phyloP scores from a whole-genome alignment of 805 yeast genomes.

The Candida pseudofarinosa region DNA sequence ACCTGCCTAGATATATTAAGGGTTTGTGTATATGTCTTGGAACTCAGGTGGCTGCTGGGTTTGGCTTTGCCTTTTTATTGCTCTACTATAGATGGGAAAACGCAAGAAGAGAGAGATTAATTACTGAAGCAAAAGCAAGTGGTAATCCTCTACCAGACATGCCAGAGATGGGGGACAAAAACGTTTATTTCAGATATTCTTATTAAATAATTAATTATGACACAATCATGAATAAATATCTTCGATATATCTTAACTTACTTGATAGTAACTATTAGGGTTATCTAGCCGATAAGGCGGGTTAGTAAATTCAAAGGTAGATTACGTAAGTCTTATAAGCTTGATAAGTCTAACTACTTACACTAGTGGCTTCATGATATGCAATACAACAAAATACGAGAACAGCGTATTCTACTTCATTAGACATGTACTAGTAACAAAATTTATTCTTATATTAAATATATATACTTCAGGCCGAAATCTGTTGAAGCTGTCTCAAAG shows the following conservation, averaged over 20 bases:
- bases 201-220: constrained; percentile 1
- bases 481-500: neutral
- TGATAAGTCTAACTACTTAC: too few relatives aligned
- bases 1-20: constrained; percentile 5
- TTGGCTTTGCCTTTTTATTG: constrained; percentile 3
- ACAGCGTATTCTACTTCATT: neutral
- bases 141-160: constrained; percentile 1
- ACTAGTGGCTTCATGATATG: too few relatives aligned
- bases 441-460: neutral
- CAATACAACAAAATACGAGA: neutral
- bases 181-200: constrained; percentile 2
- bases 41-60: constrained; percentile 2
- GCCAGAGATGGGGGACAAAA: constrained; percentile 2
- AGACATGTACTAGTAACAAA: neutral
- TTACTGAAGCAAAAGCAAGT: constrained; percentile 1
- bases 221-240: neutral
- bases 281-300: neutral
- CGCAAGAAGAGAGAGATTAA: constrained; percentile 1
- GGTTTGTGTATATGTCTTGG: constrained; percentile 4
- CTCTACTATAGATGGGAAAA: constrained; percentile 4
- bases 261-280: neutral
- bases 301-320: neutral
- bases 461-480: neutral
- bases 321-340: too few relatives aligned
- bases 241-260: neutral